Base-by-base conservation (phyloP, 139 green algal genomes). In the Prasinococcaceae sp. region DNA sequence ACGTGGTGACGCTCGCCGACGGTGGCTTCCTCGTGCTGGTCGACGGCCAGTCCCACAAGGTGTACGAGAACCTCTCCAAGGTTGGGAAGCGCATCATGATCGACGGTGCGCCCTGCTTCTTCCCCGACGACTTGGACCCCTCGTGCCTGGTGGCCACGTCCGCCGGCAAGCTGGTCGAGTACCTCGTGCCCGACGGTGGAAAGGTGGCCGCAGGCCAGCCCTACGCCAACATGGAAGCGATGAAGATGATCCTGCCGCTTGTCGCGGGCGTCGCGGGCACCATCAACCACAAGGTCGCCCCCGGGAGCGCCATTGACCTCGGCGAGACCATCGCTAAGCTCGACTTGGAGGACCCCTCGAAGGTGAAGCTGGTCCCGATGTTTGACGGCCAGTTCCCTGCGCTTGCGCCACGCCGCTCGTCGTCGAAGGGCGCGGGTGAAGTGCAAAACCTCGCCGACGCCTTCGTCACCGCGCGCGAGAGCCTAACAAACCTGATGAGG, bases 161-260 rank as follows among this genome's bases (percentile, higher is more conserved):
- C 3, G 39, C 62, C 2, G 73, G 68, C 20, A 77, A 77, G 44
- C 57, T 79, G 10, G n/a, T 79, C 3, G 42, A 58, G 8, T 73
- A 63, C 36, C 53, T 79, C 10, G 61, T 74, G 14, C 22, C 44
- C 5, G 57, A 75, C 30, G 61, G 55, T 12, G 45, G 37, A 6
- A 68, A 67, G 17, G 42, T 73, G 14, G 32, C 39, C 19, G 41
- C 58, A 19, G 53, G 75, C 53, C 22, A 51, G 30, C 27, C 62
- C 4, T 71, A 71, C 32, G 62, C 62, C 6, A 61, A 71, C 39
- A 61, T 71, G 25, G 62, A 71, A 25, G 62, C 67, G 29, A 71
- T 71, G 62, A 71, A 71, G 40, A 71, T 71, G 62, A 65, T 55
- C 47, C 73, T 71, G 62, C 62, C 62, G n/a, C 60, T 71, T 38